Evolutionary conservation across 2,329 filamentous ascomycete genomes (phyloP).

Genomic region (Colletotrichum incanum): DNA sequence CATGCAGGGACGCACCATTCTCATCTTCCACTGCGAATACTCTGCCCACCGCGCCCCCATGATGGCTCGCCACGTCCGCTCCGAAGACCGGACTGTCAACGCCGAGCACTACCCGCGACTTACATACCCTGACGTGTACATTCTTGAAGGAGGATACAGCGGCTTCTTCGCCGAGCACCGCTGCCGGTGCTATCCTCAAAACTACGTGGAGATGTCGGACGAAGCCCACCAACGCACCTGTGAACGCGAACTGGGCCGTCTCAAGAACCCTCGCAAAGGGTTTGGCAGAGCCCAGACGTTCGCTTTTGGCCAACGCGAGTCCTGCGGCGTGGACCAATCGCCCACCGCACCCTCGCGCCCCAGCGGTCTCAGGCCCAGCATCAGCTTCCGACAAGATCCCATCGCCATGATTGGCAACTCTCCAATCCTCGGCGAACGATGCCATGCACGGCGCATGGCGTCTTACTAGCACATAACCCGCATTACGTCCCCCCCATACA

Average conservation of each 20-base stretch:
- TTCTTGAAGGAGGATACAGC: slow-evolving; percentile 96
- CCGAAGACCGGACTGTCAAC: slow-evolving; percentile 89
- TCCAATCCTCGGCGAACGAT: slow-evolving; percentile 65
- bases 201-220: slow-evolving; percentile 96
- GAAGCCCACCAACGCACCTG: slow-evolving; percentile 93
- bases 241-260: slow-evolving; percentile 93
- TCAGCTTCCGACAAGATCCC: slow-evolving; percentile 56
- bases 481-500: slow-evolving; percentile 17
- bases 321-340: slow-evolving; percentile 68
- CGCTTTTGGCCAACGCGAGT: slow-evolving; percentile 85
- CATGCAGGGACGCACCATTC: slow-evolving; percentile 79
- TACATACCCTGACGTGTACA: slow-evolving; percentile 97
- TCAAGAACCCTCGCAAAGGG: slow-evolving; percentile 88
- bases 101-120: slow-evolving; percentile 88
- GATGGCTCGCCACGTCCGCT: slow-evolving; percentile 94
- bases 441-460: slow-evolving; percentile 73
- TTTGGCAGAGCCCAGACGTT: slow-evolving; percentile 92
- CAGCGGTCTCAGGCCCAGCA: slow-evolving; percentile 54
- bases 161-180: slow-evolving; percentile 88
- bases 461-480: slow-evolving; percentile 67
- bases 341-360: slow-evolving; percentile 64
- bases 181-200: slow-evolving; percentile 89
- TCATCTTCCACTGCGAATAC: slow-evolving; percentile 99
- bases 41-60: slow-evolving; percentile 95
- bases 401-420: slow-evolving; percentile 62